Percentiles rank a stretch among this genome's conserved stretches.
Evolutionary conservation across 176 grass and related monocot genomes (phyloP).

Genomic region (Typha latifolia): DNA sequence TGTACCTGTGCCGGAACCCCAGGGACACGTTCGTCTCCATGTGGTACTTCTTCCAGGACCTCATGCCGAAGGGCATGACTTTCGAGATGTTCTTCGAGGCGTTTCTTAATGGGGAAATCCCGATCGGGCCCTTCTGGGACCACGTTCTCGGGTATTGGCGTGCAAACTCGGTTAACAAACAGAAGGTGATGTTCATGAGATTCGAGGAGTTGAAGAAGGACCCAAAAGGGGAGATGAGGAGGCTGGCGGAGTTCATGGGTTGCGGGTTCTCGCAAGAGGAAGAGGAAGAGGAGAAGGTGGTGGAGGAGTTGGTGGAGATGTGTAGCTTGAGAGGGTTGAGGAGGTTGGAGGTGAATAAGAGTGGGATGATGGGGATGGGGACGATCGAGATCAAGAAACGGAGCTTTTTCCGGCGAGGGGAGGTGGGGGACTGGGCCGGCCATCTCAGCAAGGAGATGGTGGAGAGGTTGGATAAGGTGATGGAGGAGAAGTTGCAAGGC

Average conservation of each 20-base stretch:
- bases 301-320: constrained; percentile 13
- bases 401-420: constrained; percentile 6
- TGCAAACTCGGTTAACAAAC: neutral
- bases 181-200: constrained; percentile 1
- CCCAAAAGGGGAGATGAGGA: neutral
- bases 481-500: constrained; percentile 1
- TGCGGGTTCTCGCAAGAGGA: neutral
- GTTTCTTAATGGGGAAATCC: too few species aligned
- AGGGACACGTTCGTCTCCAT: neutral
- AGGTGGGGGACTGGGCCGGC: neutral
- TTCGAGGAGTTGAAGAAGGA: constrained; percentile 12
- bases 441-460: constrained; percentile 3
- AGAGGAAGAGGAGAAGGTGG: neutral
- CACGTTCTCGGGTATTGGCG: constrained; percentile 6
- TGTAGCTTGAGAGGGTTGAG: constrained; percentile 8
- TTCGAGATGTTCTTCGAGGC: too few species aligned
- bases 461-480: constrained; percentile 8
- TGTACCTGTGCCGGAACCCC: neutral
- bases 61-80: neutral
- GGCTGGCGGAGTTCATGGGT: constrained; percentile 10
- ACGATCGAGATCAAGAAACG: neutral
- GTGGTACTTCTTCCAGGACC: neutral
- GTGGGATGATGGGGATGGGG: neutral
- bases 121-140: constrained; percentile 1
- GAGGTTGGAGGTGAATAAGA: constrained; percentile 8